A percentile compares a stretch with the other conserved stretches of the same genome.
Evolutionary conservation across 2,329 filamentous ascomycete genomes (phyloP).

Genomic region (Diplodia seriata): DNA sequence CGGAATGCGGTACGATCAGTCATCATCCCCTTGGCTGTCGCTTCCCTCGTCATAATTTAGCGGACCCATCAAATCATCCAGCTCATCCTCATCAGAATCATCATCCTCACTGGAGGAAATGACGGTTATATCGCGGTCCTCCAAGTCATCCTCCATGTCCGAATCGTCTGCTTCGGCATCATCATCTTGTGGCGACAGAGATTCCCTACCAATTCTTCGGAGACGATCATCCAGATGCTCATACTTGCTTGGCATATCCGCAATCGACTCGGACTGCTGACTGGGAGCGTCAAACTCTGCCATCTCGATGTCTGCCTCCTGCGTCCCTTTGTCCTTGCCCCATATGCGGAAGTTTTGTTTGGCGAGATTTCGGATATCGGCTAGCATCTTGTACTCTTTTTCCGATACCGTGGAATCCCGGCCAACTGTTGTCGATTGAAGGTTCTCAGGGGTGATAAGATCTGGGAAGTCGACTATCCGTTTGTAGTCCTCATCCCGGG

Average conservation of each 20-base stretch:
- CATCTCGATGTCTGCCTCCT: conserved; percentile 8
- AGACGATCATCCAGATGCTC: conserved; percentile 37
- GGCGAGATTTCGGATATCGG: conserved; percentile 30
- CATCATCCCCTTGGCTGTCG: conserved; percentile 15
- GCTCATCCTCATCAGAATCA: conserved; percentile 18
- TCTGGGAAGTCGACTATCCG: conserved; percentile 49
- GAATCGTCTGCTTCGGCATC: conserved; percentile 25
- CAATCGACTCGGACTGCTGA: conserved; percentile 3
- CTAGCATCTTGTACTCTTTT: conserved; percentile 17
- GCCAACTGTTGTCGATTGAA: conserved; percentile 36
- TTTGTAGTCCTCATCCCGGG: conserved; percentile 47
- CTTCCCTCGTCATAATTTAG: conserved; percentile 7
- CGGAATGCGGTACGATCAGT: neutral
- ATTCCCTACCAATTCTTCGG: neutral
- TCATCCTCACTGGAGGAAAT: conserved; percentile 17
- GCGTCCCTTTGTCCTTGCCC: neutral
- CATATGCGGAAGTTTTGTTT: conserved; percentile 24
- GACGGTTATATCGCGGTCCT: conserved; percentile 2
- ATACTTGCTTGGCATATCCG: conserved; percentile 44
- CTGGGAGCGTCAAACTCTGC: neutral
- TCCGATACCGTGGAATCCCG: conserved; percentile 9
- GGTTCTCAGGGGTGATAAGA: conserved; percentile 41
- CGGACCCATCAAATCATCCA: conserved; percentile 29
- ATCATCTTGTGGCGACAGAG: conserved; percentile 37
- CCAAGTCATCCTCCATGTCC: conserved; percentile 35